phyloP scores from a whole-genome alignment of 2,329 filamentous ascomycete species.

The Exophiala bonariae region DNA sequence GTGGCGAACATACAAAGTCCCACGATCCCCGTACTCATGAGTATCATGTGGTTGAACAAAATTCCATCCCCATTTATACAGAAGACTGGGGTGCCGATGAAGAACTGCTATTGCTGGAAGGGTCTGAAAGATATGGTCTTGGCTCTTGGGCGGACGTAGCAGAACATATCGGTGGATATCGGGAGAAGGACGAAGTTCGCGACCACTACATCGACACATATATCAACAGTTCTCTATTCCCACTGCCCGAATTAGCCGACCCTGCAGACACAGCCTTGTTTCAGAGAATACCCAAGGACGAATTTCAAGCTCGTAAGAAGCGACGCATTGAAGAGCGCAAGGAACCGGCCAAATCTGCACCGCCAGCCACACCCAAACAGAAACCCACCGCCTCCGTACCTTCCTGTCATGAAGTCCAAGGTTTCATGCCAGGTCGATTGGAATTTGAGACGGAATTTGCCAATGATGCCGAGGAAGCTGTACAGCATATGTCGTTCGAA shows the following conservation, averaged over 20 bases:
- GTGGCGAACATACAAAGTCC: slow-evolving; percentile 74
- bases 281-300: slow-evolving; percentile 79
- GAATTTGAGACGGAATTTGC: slow-evolving; percentile 98
- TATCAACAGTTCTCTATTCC: slow-evolving; percentile 78
- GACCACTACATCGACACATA: slow-evolving; percentile 92
- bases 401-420: slow-evolving; percentile 95
- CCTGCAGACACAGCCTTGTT: slow-evolving; percentile 77
- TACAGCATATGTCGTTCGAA: slow-evolving; percentile 98
- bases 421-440: slow-evolving; percentile 95
- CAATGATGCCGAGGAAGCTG: slow-evolving; percentile 96
- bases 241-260: slow-evolving; percentile 81
- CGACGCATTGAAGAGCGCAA: slow-evolving; percentile 87
- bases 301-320: slow-evolving; percentile 93
- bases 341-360: slow-evolving; percentile 79
- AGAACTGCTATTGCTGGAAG: slow-evolving; percentile 88
- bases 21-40: slow-evolving; percentile 86
- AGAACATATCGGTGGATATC: slow-evolving; percentile 94
- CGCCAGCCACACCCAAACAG: slow-evolving; percentile 82
- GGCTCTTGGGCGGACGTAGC: slow-evolving; percentile 98
- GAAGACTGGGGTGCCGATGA: slow-evolving; percentile 96
- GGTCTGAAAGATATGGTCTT: slow-evolving; percentile 91
- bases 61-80: slow-evolving; percentile 95
- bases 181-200: slow-evolving; percentile 90
- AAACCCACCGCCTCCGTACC: slow-evolving; percentile 96
- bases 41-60: slow-evolving; percentile 94